Evolutionary conservation across 179 eudicot species (phyloP), one percentile per base, ranked within the genome.

Genomic region (Beta corolliflora): DNA sequence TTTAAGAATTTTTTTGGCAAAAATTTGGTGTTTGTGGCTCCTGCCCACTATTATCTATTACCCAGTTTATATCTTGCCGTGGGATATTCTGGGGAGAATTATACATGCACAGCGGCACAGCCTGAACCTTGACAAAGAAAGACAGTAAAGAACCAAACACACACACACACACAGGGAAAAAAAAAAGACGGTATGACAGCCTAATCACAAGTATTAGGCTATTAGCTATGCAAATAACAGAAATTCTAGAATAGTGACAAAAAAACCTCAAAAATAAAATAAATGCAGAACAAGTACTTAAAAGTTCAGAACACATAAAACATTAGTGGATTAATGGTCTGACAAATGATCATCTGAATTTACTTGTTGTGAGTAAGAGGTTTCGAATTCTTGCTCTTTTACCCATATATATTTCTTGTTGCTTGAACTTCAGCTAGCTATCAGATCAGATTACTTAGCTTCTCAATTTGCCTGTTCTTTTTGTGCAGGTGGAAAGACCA

Each of bases 401-500:
- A 25, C 41, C n/a, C 46, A 14, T 12, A 25, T 25, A 8, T 45
- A 16, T 67, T 36, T 63, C 10, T 19, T 21, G 21, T 65, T 25
- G 73, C 72, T 36, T 68, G 12, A 63, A 63, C 13, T 23, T 63
- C 11, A 21, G 67, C 15, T 63, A 9, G 50, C 44, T 69, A 69
- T 69, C 73, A 18, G 52, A 69, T 69, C 73, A 18, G 52, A 16
- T 12, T 77, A 16, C 9, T 44, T 19, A 21, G 48, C 48, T 44
- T 41, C 46, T 60, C 13, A 19, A 21, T 63, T 15, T 73, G 67
- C 67, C 50, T 31, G n/a, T 58, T 79, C 29, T 56, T 31, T 29
- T 21, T 36, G 14, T 58, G 56, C 74, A 79, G 85, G 78, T 79
- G 19, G 65, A 71, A 77, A 25, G 36, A 19, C 73, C 83, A 56